Percentiles rank a stretch among this genome's conserved stretches.
Evolutionary conservation across 2,329 filamentous ascomycete species (phyloP).

Genomic region (Stemphylium vesicarium): DNA sequence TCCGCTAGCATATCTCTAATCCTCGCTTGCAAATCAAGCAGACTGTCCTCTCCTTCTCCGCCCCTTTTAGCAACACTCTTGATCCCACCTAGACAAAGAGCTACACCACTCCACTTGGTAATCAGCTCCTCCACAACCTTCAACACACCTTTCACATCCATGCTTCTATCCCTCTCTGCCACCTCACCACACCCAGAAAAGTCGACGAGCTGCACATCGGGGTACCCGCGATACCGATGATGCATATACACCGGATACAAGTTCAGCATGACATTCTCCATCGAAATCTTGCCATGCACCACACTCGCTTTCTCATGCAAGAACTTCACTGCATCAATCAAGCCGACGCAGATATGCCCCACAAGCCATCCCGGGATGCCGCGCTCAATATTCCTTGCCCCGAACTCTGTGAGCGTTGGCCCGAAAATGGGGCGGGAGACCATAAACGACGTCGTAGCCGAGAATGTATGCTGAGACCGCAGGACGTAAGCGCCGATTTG

Average conservation of each 20-base stretch:
- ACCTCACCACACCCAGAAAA: background rate
- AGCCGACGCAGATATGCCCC: constrained; percentile 17
- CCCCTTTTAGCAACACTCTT: too few species aligned
- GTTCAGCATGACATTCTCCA: constrained; percentile 14
- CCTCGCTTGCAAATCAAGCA: background rate
- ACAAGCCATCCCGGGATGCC: constrained; percentile 17
- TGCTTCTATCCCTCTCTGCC: background rate
- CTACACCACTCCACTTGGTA: constrained; percentile 8
- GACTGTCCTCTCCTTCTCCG: background rate
- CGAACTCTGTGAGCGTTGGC: constrained; percentile 12
- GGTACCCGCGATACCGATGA: constrained; percentile 19
- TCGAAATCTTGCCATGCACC: constrained; percentile 5
- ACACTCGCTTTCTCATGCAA: constrained; percentile 7
- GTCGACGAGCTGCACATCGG: constrained; percentile 14
- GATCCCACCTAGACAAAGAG: background rate
- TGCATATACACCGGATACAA: constrained; percentile 6
- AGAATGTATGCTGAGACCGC: background rate
- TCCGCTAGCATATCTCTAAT: background rate
- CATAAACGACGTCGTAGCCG: constrained; percentile 4
- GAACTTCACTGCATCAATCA: constrained; percentile 13
- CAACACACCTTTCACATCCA: constrained; percentile 9
- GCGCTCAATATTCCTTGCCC: background rate
- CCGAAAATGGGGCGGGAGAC: constrained; percentile 19
- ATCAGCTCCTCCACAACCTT: constrained; percentile 9
- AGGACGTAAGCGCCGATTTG: constrained; percentile 2